Percentiles rank a stretch among this genome's conserved stretches.
phyloP scores from a whole-genome alignment of 148 eudicot genomes.

The Cornus florida region DNA sequence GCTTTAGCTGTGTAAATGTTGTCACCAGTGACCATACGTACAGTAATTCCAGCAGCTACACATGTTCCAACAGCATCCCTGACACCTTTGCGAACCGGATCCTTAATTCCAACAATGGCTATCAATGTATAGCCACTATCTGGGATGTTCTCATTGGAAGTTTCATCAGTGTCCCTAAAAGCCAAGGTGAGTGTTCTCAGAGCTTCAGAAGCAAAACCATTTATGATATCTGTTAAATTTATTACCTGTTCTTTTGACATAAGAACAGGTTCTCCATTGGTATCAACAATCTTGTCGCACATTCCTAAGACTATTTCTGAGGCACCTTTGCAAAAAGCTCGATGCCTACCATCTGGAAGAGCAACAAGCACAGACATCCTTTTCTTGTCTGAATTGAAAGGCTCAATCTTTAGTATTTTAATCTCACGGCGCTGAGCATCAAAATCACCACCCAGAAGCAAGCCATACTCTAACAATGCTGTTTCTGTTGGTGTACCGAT shows the following conservation, averaged over 20 bases:
- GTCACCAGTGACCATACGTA: slow-evolving; percentile 97
- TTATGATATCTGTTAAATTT: slow-evolving; percentile 45
- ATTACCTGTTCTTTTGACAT: slow-evolving; percentile 52
- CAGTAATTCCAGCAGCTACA: slow-evolving; percentile 87
- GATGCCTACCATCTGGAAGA: slow-evolving; percentile 63
- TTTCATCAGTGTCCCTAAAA: slow-evolving; percentile 54
- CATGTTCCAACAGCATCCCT: slow-evolving; percentile 81
- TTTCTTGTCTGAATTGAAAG: slow-evolving; percentile 88
- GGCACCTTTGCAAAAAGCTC: slow-evolving; percentile 95
- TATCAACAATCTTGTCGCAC: slow-evolving; percentile 64
- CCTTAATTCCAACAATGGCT: slow-evolving; percentile 86
- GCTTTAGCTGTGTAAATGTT: slow-evolving; percentile 95
- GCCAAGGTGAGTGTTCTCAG: slow-evolving; percentile 91
- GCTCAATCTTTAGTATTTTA: slow-evolving; percentile 59
- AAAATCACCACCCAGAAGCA: slow-evolving; percentile 63
- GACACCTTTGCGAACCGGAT: slow-evolving; percentile 92
- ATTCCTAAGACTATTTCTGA: slow-evolving; percentile 73
- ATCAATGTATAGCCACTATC: slow-evolving; percentile 72
- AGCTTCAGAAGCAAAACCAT: slow-evolving; percentile 73
- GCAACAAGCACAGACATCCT: slow-evolving; percentile 81
- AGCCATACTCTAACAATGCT: slow-evolving; percentile 79
- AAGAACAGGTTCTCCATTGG: slow-evolving; percentile 44
- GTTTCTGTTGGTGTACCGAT: slow-evolving; percentile 89
- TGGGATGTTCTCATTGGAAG: slow-evolving; percentile 42
- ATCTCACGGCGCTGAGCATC: slow-evolving; percentile 38